Conservation (phyloP, 495 filamentous ascomycete genomes). For the Penicillium ochrochloron region DNA sequence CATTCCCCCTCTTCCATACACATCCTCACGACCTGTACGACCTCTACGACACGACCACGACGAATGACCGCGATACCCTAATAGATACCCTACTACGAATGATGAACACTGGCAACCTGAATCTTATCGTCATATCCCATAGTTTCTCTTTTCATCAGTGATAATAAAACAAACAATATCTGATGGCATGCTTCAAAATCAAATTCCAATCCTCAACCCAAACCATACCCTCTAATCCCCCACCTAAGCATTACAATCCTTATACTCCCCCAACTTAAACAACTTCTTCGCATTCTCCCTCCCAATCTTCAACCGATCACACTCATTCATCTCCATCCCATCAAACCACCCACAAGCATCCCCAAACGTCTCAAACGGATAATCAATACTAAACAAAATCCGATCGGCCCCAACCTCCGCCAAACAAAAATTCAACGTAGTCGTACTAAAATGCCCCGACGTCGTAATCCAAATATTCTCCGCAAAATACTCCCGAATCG, state of each 20-base stretch:
- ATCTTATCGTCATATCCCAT: neutral
- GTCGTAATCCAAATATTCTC: constrained; percentile 70
- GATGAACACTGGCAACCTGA: neutral
- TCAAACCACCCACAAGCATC: constrained; percentile 62
- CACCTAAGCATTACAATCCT: constrained; percentile 41
- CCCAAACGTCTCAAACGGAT: constrained; percentile 56
- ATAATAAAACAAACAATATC: neutral
- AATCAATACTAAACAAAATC: constrained; percentile 56
- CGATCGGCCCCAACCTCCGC: constrained; percentile 48
- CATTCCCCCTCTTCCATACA: neutral
- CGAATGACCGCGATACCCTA: neutral
- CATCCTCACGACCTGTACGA: neutral
- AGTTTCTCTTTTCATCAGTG: neutral
- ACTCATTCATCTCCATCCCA: constrained; percentile 47
- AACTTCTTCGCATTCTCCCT: constrained; percentile 59
- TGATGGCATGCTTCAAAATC: neutral
- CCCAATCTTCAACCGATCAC: constrained; percentile 54
- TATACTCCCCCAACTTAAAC: constrained; percentile 52
- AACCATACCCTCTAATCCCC: neutral
- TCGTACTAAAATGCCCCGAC: constrained; percentile 62
- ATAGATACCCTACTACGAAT: neutral
- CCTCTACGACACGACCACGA: neutral
- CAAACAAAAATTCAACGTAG: constrained; percentile 56
- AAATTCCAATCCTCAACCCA: neutral
- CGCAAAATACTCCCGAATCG: constrained; percentile 61